These are phyloP conservation scores for Sporobolomyces roseus DNA, from an alignment of 768 basidiomycete species.

Conservation along the genomic window DNA sequence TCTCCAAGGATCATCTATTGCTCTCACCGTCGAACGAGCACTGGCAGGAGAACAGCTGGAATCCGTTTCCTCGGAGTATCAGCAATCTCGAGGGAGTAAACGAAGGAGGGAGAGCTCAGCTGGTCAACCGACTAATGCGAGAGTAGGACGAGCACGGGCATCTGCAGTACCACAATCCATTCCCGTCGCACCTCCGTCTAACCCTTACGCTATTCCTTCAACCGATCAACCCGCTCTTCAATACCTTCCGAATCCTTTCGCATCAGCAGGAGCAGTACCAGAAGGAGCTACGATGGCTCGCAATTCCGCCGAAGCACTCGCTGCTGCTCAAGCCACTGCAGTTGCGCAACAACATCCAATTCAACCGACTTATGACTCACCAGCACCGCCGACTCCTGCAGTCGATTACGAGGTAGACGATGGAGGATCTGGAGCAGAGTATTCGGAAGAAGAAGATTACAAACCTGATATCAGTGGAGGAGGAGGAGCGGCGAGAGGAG, in stretches of 20 bases:
- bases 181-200: not conserved
- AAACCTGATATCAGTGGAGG: slow-evolving; percentile 46
- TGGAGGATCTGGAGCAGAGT: slow-evolving; percentile 10
- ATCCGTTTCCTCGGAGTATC: not conserved
- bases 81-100: slow-evolving; percentile 6
- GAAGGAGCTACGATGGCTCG: slow-evolving; percentile 52
- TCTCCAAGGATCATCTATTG: slow-evolving; percentile 27
- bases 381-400: slow-evolving; percentile 46
- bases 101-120: slow-evolving; percentile 22
- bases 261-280: slow-evolving; percentile 20
- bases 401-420: slow-evolving; percentile 53
- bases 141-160: not conserved
- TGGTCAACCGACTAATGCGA: not conserved
- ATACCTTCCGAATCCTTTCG: slow-evolving; percentile 40
- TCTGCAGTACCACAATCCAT: not conserved
- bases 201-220: too few relatives aligned
- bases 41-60: slow-evolving; percentile 24
- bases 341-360: slow-evolving; percentile 42
- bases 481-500: slow-evolving; percentile 24
- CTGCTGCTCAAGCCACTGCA: slow-evolving; percentile 54
- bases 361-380: slow-evolving; percentile 44
- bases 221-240: not conserved
- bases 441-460: slow-evolving; percentile 46
- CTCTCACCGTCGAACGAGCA: slow-evolving; percentile 31
- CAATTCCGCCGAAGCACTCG: slow-evolving; percentile 56